Base-by-base conservation (phyloP, 192 early-diverging fungal species). In the Coemansia sp. region DNA sequence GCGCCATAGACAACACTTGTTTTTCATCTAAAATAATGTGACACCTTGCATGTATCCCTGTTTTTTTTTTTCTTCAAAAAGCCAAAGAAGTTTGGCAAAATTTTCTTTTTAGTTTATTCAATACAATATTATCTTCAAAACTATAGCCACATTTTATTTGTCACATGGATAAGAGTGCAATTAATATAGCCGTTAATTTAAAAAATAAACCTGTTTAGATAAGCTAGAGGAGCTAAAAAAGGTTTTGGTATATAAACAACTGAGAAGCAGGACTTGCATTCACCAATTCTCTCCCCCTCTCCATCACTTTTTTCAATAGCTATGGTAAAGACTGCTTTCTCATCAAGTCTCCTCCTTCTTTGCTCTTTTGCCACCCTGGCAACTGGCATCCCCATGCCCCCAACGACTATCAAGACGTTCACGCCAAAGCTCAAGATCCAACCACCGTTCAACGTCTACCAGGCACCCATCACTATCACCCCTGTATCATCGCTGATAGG, bases 371-470 rank as follows among this genome's bases (percentile, higher is more conserved):
- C 39, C 32, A 17, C 21, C n/a, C n/a, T 4, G 37, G 19, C 37
- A 55, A 39, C 37, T 7, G 17, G 14, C 11, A 19, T 37, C 4
- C 53, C 53, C 13, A 30, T 55, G 23, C 49, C 49, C 9, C 21
- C 40, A 66, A 30, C 17, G 49, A 3, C n/a, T 19, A 40, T 74
- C 30, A 75, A 64, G 47, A 68, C 63, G 38, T 75, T 75, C 49
- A 62, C 63, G 4, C 73, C 73, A 3, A 19, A 32, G 17, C 73
- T 75, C 16, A 65, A 65, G 63, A 38, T 30, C 52, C n/a, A 33
- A 8, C 35, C 66, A 1, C 8, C n/a, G 44, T 63, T 74, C 32
- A 74, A 52, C 30, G 67, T 69, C 26, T 74, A 74, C 63, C 35
- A 39, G 19, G 19, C 37, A 11, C 73, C 73, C 4, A 28, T 74